Evolutionary conservation across 768 basidiomycete genomes (phyloP).

Genomic region (Pisolithus marmoratus): DNA sequence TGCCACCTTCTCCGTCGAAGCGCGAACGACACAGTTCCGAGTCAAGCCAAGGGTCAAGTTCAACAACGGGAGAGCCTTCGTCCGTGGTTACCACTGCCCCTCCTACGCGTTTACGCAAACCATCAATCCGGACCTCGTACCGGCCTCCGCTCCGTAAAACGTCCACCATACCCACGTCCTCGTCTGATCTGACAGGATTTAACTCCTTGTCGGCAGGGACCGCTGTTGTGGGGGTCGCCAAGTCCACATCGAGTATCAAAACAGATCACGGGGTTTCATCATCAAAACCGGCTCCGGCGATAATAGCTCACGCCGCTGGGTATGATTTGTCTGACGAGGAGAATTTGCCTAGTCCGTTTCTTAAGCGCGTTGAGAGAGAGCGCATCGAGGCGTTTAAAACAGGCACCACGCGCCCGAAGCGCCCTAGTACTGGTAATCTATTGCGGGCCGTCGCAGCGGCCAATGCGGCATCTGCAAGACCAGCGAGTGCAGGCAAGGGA

Average conservation of each 20-base stretch:
- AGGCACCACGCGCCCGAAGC: slow-evolving; percentile 25
- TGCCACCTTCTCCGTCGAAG: slow-evolving; percentile 45
- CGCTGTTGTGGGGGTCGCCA: slow-evolving; percentile 3
- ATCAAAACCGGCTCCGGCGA: slow-evolving; percentile 13
- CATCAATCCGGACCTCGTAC: slow-evolving; percentile 42
- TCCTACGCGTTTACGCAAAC: slow-evolving; percentile 48
- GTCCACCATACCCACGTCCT: slow-evolving; percentile 29
- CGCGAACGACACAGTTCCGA: slow-evolving; percentile 34
- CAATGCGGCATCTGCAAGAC: slow-evolving; percentile 35
- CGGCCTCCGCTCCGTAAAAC: slow-evolving; percentile 23
- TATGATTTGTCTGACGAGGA: slow-evolving; percentile 77
- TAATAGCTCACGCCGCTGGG: slow-evolving; percentile 29
- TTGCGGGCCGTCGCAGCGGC: slow-evolving; percentile 57
- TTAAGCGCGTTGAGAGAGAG: slow-evolving; percentile 51
- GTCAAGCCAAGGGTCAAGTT: slow-evolving; percentile 19
- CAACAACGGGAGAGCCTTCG: slow-evolving; percentile 20
- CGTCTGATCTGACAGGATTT: slow-evolving; percentile 36
- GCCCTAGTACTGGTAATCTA: slow-evolving; percentile 47
- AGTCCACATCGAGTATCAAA: slow-evolving; percentile 10
- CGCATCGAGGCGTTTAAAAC: slow-evolving; percentile 5
- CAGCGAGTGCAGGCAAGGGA: slow-evolving; percentile 9
- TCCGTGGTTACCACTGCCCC: slow-evolving; percentile 21
- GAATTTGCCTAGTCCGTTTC: slow-evolving; percentile 80
- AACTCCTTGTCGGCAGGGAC: slow-evolving; percentile 15
- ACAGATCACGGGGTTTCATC: not conserved